phyloP scores from a whole-genome alignment of 352 stramenopile genomes.

The Phytopythium litorale region DNA sequence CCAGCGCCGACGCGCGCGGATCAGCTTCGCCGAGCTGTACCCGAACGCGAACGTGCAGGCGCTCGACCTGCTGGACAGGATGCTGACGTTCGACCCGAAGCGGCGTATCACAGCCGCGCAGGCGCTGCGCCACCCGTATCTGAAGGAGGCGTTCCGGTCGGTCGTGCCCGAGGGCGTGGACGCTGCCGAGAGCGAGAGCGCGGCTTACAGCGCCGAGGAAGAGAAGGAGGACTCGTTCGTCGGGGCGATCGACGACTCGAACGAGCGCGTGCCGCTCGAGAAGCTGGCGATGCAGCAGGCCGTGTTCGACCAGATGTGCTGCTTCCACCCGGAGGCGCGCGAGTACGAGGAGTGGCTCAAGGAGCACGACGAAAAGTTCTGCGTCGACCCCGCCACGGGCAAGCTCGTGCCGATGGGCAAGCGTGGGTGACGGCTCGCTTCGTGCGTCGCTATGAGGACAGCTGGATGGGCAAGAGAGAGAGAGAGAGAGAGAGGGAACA shows the following conservation, averaged over 20 bases:
- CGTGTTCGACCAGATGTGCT: slow-evolving; percentile 78
- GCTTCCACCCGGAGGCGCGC: slow-evolving; percentile 65
- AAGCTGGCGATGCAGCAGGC: slow-evolving; percentile 72
- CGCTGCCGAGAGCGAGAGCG: slow-evolving; percentile 8
- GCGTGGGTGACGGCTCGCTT: neutral
- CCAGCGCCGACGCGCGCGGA: slow-evolving; percentile 45
- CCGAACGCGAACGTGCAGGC: slow-evolving; percentile 65
- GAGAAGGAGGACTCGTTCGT: slow-evolving; percentile 60
- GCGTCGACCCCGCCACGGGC: slow-evolving; percentile 46
- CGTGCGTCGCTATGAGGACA: neutral
- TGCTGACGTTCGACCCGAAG: slow-evolving; percentile 63
- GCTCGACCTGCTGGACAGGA: slow-evolving; percentile 68
- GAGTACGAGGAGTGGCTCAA: slow-evolving; percentile 60
- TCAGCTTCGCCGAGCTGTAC: slow-evolving; percentile 74
- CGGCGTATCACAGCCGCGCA: slow-evolving; percentile 88
- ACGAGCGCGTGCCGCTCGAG: slow-evolving; percentile 56
- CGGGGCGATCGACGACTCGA: slow-evolving; percentile 63
- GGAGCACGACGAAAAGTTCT: slow-evolving; percentile 60
- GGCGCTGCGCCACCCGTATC: slow-evolving; percentile 94
- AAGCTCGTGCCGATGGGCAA: slow-evolving; percentile 50
- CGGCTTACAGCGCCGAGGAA: slow-evolving; percentile 43
- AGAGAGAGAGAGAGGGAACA: neutral
- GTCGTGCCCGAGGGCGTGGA: slow-evolving; percentile 12
- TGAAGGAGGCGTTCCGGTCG: slow-evolving; percentile 66
- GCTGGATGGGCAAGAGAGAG: neutral